Evolutionary conservation across 1,139 yeast genomes (phyloP), one percentile per base, ranked within the genome.

Genomic region (Yamadazyma sp.): DNA sequence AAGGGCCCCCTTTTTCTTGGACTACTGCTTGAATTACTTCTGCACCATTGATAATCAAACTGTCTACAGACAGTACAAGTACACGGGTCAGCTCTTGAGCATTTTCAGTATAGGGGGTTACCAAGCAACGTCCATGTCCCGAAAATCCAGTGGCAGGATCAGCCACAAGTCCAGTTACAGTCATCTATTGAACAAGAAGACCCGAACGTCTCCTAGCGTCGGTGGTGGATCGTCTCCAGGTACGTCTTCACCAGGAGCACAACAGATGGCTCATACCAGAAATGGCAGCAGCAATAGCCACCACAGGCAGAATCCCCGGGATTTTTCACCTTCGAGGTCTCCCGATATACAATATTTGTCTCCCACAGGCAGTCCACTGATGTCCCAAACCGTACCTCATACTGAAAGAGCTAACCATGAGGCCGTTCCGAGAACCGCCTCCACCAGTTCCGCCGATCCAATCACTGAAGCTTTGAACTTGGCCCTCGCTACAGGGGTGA

Each of bases 21-120:
- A 34, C 12, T 40, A 15, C 24, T 42, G 50, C 2, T 43, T 50
- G 34, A 28, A 36, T 18, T 40, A 39, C 33, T 50, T 49, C 29
- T 50, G 54, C 37, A 18, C 32, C 8, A 49, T 49, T 30, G 53
- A 50, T 33, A 50, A 49, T 26, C 46, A 43, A 22, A 30, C 37
- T n/a, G 37, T 49, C 5, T 49, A 46, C 36, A 44, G 30, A 25
- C 44, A 42, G 39, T 50, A 49, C 26, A 44, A 45, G 22, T 32
- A 46, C 20, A 49, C 54, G 14, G 49, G 48, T 25, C 40, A 41
- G 11, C 42, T 46, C 11, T 34, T 50, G 17, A 39, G 40, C 17
- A 18, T 44, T 17, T 46, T 48, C 31, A 33, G 36, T 22, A 29
- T 30, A 34, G 32, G 10, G 5, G 12, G 14, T 16, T 17, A n/a